Base-by-base conservation (phyloP, 768 basidiomycete species). In the Leucocoprinus birnbaumii region DNA sequence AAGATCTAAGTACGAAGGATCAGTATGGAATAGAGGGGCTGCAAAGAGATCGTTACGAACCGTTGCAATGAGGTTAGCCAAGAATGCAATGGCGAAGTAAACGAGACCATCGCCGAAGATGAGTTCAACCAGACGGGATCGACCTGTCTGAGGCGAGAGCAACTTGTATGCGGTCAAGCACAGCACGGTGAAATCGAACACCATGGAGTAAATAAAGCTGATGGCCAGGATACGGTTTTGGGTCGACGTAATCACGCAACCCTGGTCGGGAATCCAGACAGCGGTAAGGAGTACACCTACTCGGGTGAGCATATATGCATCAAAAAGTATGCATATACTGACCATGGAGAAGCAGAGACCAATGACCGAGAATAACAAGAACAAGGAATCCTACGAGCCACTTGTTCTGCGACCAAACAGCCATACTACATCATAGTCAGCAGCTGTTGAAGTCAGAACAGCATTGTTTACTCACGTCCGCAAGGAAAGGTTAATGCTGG, bases 191-290 rank as follows among this genome's bases (percentile, higher is more conserved):
- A 89, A 75, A 68, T 89, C 87, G 63, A 88, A 87, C 19, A 70
- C 68, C 87, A 89, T 89, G 46, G 84, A 80, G 62, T 89, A 89
- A 59, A 89, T 85, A 68, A 87, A 89, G 5, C 81, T 81, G 22
- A 76, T 74, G 2, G 85, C 84, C 46, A 90, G 80, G 41, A 86
- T 69, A 46, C 65, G 74, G 66, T 74, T 86, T 62, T 84, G 71
- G 5, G 85, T 87, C 25, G 76, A 69, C 10, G 75, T 79, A 59
- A 89, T 88, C 25, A 71, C 72, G 60, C 87, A 89, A 26, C 82
- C 75, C 27, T 64, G 58, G 3, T 69, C 73, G 1, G 71, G 68
- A 10, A 77, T 59, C 82, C 84, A 89, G 1, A 56, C 68, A 0
- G 86, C 86, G 53, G 81, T 80, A 27, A 89, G 70, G 24, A 86